Evolutionary conservation across 306 rosid species (phyloP), one percentile per base, ranked within the genome.

Genomic region (Dalbergia oliveri): DNA sequence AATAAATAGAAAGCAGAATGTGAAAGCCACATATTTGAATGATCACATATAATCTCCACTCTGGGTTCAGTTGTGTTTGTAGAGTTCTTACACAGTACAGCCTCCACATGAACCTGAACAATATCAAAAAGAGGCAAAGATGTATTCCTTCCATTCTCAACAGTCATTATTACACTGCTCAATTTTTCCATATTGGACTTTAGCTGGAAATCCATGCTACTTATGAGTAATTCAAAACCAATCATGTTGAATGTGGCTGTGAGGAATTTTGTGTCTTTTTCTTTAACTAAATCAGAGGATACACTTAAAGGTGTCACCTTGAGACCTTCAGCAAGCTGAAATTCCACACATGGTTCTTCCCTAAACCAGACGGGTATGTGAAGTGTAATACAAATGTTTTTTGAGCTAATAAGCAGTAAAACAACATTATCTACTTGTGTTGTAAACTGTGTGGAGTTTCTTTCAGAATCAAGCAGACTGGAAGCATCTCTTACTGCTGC

Each of bases 91-190:
- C 51, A 59, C 47, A 84, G 47, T 12, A 84, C 84, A 80, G 87
- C 87, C 60, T 88, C 90, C 85, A 87, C 65, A 65, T 62, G 72
- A 62, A 86, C 85, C 82, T 86, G 88, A 76, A 79, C 74, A 31
- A 93, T 84, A 84, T 91, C 91, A 83, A 93, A 80, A 75, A 93
- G 84, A 58, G 97, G 97, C 88, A 87, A 89, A 79, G 94, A 87
- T 43, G 83, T 86, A 82, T 26, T 81, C 76, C 45, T 87, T 70
- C 82, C 79, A 50, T 89, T 79, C 87, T 88, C 89, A 74, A 86
- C 68, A 56, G 84, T 69, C 31, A 75, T 18, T 72, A 95, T 66
- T n/a, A 65, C 80, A 76, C 93, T 86, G 64, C 88, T 88, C 77
- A 90, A 73, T 82, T 88, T 95, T 78, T 91, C 94, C 59, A 95